Percentiles rank a stretch among this genome's conserved stretches.
Conservation (phyloP, 169 alveolate genomes). For the Plasmodium billcollinsi region DNA sequence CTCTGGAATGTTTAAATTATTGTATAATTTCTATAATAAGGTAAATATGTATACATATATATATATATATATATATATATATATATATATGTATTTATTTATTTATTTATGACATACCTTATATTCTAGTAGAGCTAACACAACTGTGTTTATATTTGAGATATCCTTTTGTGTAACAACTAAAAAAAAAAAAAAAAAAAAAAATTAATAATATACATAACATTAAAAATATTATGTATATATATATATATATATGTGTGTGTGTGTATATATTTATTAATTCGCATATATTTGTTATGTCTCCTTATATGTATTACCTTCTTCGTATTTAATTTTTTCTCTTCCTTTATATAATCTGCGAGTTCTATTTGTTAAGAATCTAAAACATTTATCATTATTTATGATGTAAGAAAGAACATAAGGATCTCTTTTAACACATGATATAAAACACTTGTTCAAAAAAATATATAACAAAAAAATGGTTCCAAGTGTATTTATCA, state of each 20-base stretch:
- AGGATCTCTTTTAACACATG: neutral
- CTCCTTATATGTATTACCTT: constrained; percentile 12
- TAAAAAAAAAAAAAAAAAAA: neutral
- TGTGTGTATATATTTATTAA: neutral
- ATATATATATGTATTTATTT: neutral
- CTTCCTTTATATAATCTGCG: constrained; percentile 2
- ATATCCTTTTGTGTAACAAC: constrained; percentile 76
- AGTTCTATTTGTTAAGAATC: neutral
- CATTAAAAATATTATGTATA: neutral
- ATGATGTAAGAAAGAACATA: constrained; percentile 32
- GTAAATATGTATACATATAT: neutral
- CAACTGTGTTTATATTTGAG: constrained; percentile 38
- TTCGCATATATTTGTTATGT: too few relatives aligned
- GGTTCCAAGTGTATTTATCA: constrained; percentile 15
- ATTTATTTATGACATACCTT: constrained; percentile 14
- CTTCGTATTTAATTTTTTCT: constrained; percentile 46
- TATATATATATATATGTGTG: too few relatives aligned
- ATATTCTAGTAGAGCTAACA: constrained; percentile 63
- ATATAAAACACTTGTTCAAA: constrained; percentile 6
- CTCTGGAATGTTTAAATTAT: constrained; percentile 45
- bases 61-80: neutral
- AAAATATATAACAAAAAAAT: constrained; percentile 11
- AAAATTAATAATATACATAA: neutral
- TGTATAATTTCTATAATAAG: constrained; percentile 36
- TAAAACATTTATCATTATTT: constrained; percentile 4